These are phyloP conservation scores for Geotrichum europaeum DNA, from an alignment of 1,139 yeast species.

Conservation along the genomic window DNA sequence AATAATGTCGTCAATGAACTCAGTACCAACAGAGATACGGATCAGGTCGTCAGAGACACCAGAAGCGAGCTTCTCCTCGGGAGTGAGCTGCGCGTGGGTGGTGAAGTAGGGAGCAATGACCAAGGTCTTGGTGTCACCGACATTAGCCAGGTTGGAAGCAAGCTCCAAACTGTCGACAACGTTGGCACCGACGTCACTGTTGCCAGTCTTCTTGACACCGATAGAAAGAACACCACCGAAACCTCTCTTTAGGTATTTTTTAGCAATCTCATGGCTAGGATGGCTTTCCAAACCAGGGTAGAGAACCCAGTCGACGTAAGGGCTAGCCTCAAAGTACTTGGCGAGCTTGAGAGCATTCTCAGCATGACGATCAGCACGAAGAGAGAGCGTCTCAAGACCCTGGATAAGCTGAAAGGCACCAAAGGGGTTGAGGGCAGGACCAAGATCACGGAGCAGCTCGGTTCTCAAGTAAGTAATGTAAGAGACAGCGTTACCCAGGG, in stretches of 20 bases:
- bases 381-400: constrained; percentile 89
- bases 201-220: constrained; percentile 61
- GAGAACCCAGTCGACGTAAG: constrained; percentile 78
- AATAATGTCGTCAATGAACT: constrained; percentile 81
- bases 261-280: constrained; percentile 72
- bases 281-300: constrained; percentile 87
- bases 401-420: constrained; percentile 79
- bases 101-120: constrained; percentile 95
- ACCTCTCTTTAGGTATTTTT: constrained; percentile 71
- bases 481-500: constrained; percentile 66
- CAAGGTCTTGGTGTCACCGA: constrained; percentile 91
- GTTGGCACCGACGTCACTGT: constrained; percentile 60
- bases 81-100: constrained; percentile 84
- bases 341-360: constrained; percentile 81
- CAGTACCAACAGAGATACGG: constrained; percentile 86
- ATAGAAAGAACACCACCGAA: constrained; percentile 85
- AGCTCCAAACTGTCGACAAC: constrained; percentile 78
- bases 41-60: constrained; percentile 87
- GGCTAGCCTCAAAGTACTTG: constrained; percentile 61
- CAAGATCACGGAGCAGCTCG: constrained; percentile 86
- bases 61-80: constrained; percentile 69
- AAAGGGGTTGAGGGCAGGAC: constrained; percentile 85
- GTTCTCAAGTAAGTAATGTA: constrained; percentile 75
- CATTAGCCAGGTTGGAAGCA: constrained; percentile 91
- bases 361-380: constrained; percentile 90